Percentiles rank a stretch among this genome's conserved stretches.
Conservation (phyloP, 2,329 filamentous ascomycete genomes). For the Escovopsis sp. region DNA sequence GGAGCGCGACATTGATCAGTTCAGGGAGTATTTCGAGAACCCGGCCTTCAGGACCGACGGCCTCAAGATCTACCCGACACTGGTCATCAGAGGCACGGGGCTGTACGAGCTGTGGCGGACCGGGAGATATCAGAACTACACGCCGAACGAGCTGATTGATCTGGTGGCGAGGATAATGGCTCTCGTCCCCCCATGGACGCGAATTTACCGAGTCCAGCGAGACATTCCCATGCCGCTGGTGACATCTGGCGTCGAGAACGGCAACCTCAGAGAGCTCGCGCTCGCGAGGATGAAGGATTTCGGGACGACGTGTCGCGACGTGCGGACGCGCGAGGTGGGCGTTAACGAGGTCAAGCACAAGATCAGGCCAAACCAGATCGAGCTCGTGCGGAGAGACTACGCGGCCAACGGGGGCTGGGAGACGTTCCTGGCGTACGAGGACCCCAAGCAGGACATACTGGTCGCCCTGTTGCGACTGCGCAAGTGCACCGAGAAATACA, state of each 20-base stretch:
- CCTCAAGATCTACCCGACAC: conserved; percentile 92
- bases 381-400: conserved; percentile 89
- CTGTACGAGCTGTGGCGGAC: conserved; percentile 97
- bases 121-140: conserved; percentile 96
- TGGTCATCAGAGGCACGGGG: conserved; percentile 92
- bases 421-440: conserved; percentile 94
- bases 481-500: conserved; percentile 84
- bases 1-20: conserved; percentile 94
- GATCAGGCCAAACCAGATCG: conserved; percentile 89
- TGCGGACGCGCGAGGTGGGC: conserved; percentile 89
- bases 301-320: conserved; percentile 89
- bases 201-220: conserved; percentile 95
- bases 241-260: conserved; percentile 96
- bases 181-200: conserved; percentile 89
- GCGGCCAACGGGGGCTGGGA: conserved; percentile 95
- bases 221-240: conserved; percentile 99
- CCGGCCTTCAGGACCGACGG: conserved; percentile 93
- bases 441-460: conserved; percentile 95
- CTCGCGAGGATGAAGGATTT: conserved; percentile 99
- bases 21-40: conserved; percentile 95
- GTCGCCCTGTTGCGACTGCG: conserved; percentile 79
- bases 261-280: conserved; percentile 84
- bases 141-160: conserved; percentile 89
- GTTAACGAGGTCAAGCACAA: conserved; percentile 99
- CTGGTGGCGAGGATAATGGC: conserved; percentile 93